Evolutionary conservation across 2,329 filamentous ascomycete genomes (phyloP), one percentile per base, ranked within the genome.

Genomic region (Alternaria sp.): DNA sequence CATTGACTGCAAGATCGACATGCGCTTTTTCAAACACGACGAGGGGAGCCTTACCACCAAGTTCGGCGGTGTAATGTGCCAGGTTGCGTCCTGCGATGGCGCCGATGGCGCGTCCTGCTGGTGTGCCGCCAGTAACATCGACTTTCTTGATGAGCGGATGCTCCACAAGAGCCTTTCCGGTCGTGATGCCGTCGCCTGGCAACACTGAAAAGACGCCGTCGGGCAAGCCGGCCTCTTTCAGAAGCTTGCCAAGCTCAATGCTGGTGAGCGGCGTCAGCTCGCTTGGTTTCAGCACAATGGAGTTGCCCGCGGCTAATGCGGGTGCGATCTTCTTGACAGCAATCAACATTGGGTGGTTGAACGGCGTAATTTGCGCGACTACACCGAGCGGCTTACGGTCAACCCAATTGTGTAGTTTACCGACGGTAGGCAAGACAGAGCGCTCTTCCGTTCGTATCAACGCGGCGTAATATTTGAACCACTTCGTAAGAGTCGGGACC

Each of bases 401-500:
- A 47, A 82, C 71, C 79, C 79, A 81, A 54, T 83, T 82, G 64
- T 82, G 80, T 26, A 83, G 67, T 73, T 86, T 86, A 1, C 88
- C 88, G 25, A 80, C 81, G 3, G 90, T 91, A 0, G 90, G 90
- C 2, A 91, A 83, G 0, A 92, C 87, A 2, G 87, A 80, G 3
- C 88, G 85, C 77, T 91, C 88, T 71, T 91, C 88, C 1, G 87
- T 89, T n/a, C 90, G 86, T 30, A 91, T 83, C 1, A 91, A 74
- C 0, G 89, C 84, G 2, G 89, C 89, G 71, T 90, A 93, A 80
- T 92, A 92, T 63, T 86, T 88, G 79, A 92, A 88, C 90, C 90
- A 92, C 46, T 88, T 86, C 1, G 88, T 85, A 0, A 92, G 82
- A 0, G 86, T 88, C 0, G 88, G 87, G 6, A 90, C 86, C 74